Conservation (phyloP, 306 rosid species). For the Hippophae rhamnoides region DNA sequence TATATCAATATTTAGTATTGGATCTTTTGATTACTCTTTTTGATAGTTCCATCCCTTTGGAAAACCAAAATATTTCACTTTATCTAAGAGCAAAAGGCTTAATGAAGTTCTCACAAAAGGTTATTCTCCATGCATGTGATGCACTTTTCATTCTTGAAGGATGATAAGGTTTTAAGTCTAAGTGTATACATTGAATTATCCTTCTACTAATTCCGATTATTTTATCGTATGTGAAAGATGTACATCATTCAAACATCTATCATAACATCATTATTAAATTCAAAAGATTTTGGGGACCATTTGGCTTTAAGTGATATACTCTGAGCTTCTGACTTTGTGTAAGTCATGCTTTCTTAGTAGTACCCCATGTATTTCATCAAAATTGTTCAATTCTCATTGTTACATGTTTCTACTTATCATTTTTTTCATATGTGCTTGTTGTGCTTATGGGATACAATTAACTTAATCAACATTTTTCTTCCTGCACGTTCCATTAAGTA, state of each 20-base stretch:
- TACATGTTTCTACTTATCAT: background rate
- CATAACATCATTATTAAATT: no score
- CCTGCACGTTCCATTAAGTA: slow-evolving; percentile 79
- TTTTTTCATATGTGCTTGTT: background rate
- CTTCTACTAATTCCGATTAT: background rate
- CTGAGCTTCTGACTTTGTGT: background rate
- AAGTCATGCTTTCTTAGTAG: no score
- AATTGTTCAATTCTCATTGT: slow-evolving; percentile 4
- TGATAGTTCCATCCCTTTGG: slow-evolving; percentile 69
- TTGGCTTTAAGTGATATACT: background rate
- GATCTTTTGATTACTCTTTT: slow-evolving; percentile 2
- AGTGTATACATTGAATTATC: slow-evolving; percentile 8
- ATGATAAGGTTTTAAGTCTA: slow-evolving; percentile 45
- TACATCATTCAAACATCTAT: no score
- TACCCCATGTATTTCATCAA: background rate
- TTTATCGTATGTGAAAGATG: no score
- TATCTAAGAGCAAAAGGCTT: slow-evolving; percentile 69
- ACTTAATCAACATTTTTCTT: slow-evolving; percentile 2
- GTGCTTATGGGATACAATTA: background rate
- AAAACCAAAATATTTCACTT: slow-evolving; percentile 60
- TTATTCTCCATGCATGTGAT: slow-evolving; percentile 72
- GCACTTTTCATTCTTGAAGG: slow-evolving; percentile 97
- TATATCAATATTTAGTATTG: slow-evolving; percentile 6
- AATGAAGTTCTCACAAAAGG: slow-evolving; percentile 53
- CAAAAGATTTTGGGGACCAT: no score